These are phyloP conservation scores for Chloromonas sp. DNA, from an alignment of 163 green algal genomes.

Conservation along the genomic window DNA sequence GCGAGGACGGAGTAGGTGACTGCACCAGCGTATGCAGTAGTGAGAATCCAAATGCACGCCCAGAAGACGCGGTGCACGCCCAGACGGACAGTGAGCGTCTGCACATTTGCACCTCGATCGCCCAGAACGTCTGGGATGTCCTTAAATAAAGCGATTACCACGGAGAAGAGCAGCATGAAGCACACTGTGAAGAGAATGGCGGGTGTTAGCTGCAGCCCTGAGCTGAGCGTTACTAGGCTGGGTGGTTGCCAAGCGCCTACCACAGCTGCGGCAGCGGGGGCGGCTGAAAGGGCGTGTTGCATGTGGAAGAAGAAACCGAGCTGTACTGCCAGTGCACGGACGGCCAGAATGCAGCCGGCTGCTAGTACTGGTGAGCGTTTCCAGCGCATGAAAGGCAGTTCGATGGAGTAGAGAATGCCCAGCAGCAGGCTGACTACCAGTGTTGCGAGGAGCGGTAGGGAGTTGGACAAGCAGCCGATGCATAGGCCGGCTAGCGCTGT, in stretches of 20 bases:
- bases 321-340: slow-evolving; percentile 77
- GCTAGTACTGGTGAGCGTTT: slow-evolving; percentile 86
- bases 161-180: slow-evolving; percentile 90
- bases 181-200: slow-evolving; percentile 68
- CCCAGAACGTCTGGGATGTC: slow-evolving; percentile 89
- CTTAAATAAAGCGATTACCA: slow-evolving; percentile 41
- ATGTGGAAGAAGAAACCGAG: slow-evolving; percentile 90
- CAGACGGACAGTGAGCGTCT: slow-evolving; percentile 76
- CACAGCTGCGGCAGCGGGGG: neutral
- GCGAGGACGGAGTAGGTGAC: slow-evolving; percentile 20
- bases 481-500: slow-evolving; percentile 41
- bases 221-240: neutral
- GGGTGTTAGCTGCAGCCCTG: neutral
- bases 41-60: slow-evolving; percentile 71
- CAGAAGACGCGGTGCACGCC: slow-evolving; percentile 71
- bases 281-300: slow-evolving; percentile 5
- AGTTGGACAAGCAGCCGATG: slow-evolving; percentile 40
- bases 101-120: slow-evolving; percentile 57
- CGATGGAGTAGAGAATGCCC: slow-evolving; percentile 78
- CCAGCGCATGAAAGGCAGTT: slow-evolving; percentile 86
- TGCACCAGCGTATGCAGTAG: slow-evolving; percentile 42
- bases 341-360: slow-evolving; percentile 83
- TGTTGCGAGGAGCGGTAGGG: neutral
- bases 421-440: slow-evolving; percentile 45
- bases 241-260: too few relatives aligned